Conservation (phyloP, 2,329 filamentous ascomycete genomes). For the Clarireedia hainanense region DNA sequence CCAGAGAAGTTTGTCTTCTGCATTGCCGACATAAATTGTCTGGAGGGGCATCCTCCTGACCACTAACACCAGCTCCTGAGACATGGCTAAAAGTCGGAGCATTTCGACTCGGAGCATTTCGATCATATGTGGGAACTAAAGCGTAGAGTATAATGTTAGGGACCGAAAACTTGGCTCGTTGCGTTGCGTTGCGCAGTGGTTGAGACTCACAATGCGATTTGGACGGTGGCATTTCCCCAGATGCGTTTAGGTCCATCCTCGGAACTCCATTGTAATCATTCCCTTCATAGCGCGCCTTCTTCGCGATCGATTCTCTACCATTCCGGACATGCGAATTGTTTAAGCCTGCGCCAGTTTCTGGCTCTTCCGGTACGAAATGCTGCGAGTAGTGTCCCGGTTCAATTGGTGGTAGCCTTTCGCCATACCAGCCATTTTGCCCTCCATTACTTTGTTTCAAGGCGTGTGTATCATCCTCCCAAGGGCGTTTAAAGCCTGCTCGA, state of each 20-base stretch:
- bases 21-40: slow-evolving; percentile 21
- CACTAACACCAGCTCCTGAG: background rate
- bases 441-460: slow-evolving; percentile 3
- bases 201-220: slow-evolving; percentile 16
- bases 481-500: slow-evolving; percentile 24
- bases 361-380: slow-evolving; percentile 8
- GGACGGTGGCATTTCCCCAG: slow-evolving; percentile 13
- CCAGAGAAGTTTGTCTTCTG: slow-evolving; percentile 17
- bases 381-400: slow-evolving; percentile 15
- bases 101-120: slow-evolving; percentile 10
- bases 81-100: slow-evolving; percentile 8
- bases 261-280: slow-evolving; percentile 17
- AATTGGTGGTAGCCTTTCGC: slow-evolving; percentile 21
- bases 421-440: slow-evolving; percentile 15
- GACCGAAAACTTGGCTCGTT: background rate
- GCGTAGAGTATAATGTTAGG: slow-evolving; percentile 10
- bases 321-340: slow-evolving; percentile 14
- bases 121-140: slow-evolving; percentile 15
- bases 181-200: background rate
- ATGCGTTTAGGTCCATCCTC: slow-evolving; percentile 12
- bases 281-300: slow-evolving; percentile 20
- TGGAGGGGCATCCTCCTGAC: slow-evolving; percentile 4
- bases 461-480: slow-evolving; percentile 23
- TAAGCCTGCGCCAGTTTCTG: slow-evolving; percentile 9
- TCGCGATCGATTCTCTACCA: slow-evolving; percentile 12